Evolutionary conservation across 345 rosid genomes (phyloP), one percentile per base, ranked within the genome.

Genomic region (Draba incana): DNA sequence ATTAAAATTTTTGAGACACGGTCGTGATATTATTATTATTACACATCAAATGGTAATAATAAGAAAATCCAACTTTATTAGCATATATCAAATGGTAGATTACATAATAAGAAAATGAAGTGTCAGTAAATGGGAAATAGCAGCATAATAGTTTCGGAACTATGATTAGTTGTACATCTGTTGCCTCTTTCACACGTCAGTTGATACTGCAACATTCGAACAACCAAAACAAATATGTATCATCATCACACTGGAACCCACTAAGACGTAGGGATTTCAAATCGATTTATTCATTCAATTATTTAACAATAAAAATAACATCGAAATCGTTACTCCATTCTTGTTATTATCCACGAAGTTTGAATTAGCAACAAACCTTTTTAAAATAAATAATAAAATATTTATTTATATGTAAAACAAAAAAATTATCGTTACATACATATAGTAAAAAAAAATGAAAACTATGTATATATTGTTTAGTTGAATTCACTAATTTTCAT

Each of bases 121-220:
- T 28, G 31, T 55, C 70, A 51, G 27, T 23, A 57, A 49, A 50
- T 14, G 39, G 30, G 44, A 63, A 57, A 49, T 28, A 50, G 25
- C 15, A 14, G 41, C 66, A 58, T 25, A 51, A 25, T 11, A n/a
- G 14, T 41, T 46, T 39, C 56, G 55, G 67, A 66, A 57, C 6
- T 66, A 42, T 66, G 56, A 58, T 52, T 14, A 65, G 70, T 72
- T 71, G 14, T 57, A 23, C 66, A 31, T 30, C 47, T 23, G 15
- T 50, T 3, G 10, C 65, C 67, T 66, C 62, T 54, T 66, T 35
- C 47, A 73, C 67, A 65, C 77, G 60, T 42, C 62, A 66, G 39
- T 15, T 56, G 67, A 58, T 58, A 43, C 77, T 73, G 67, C 67
- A 66, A 51, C 56, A 66, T 57, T 66, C 15, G 20, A 41, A 57